phyloP scores from a whole-genome alignment of 257 asterid genomes.

The Solanum acaule region DNA sequence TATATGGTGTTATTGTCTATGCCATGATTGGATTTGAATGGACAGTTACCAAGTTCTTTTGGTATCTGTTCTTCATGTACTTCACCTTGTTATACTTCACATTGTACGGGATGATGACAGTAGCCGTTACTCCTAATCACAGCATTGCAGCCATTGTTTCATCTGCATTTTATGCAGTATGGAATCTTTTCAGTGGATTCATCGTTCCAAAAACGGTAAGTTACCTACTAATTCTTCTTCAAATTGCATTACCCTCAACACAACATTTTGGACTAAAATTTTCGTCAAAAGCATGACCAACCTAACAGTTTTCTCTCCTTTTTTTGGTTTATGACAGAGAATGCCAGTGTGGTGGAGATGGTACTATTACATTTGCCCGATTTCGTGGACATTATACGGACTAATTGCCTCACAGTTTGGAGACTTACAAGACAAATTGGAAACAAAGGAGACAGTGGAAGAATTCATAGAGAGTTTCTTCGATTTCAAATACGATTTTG shows the following conservation, averaged over 20 bases:
- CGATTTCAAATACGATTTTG: slow-evolving; percentile 40
- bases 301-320: not conserved
- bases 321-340: slow-evolving; percentile 38
- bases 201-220: slow-evolving; percentile 65
- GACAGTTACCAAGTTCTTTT: slow-evolving; percentile 51
- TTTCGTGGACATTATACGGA: slow-evolving; percentile 66
- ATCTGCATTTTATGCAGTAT: slow-evolving; percentile 41
- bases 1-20: slow-evolving; percentile 56
- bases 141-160: slow-evolving; percentile 61
- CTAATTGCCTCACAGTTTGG: slow-evolving; percentile 58
- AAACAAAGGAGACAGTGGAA: slow-evolving; percentile 34
- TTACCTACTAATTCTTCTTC: not conserved
- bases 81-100: slow-evolving; percentile 81
- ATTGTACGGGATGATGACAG: slow-evolving; percentile 73
- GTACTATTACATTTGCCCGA: slow-evolving; percentile 52
- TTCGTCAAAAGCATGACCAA: not conserved
- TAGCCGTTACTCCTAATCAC: slow-evolving; percentile 74
- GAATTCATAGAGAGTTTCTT: slow-evolving; percentile 40
- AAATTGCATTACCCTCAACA: not conserved
- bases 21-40: slow-evolving; percentile 83
- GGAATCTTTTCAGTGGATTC: slow-evolving; percentile 88
- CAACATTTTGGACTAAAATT: not conserved
- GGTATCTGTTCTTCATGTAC: slow-evolving; percentile 70
- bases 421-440: slow-evolving; percentile 35
- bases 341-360: slow-evolving; percentile 85